Base-by-base conservation (phyloP, 208 protist species). In the Acanthamoeba divionensis region DNA sequence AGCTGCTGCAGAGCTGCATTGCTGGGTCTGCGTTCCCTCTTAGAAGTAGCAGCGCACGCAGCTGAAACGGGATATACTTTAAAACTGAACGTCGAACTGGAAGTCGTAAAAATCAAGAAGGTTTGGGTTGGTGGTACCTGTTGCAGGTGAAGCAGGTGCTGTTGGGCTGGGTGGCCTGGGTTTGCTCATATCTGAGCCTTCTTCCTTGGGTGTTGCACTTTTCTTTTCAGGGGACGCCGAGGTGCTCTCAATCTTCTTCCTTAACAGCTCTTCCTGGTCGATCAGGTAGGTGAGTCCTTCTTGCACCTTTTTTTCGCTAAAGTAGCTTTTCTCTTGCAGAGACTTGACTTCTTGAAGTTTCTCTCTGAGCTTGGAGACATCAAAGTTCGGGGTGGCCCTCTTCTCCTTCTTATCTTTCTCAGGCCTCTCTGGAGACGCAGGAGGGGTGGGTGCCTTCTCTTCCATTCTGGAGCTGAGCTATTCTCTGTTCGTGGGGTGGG, bases 231-330 rank as follows among this genome's bases (percentile, higher is more conserved):
- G 73, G 8, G 73, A 83, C 10, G 73, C 36, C n/a, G 24, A 29
- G 36, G 36, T 21, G 8, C 21, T 52, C 26, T 88, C 80, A 18
- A 88, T 18, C 57, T 69, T 65, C 60, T 88, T 65, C 15, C 80
- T 21, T 26, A 88, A 62, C 10, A 52, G 9, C 7, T 88, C 80
- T 47, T 88, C 80, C 21, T 88, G 80, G 33, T 88, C 80, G 18
- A 88, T 13, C 7, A 88, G 60, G 38, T 48, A 88, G n/a, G 50
- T 88, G 36, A 88, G 60, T 6, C 60, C 31, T 62, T 88, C 80
- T 24, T 88, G 80, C 5, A 47, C 52, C 31, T 47, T 4, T 47
- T 88, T 88, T 15, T 88, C 60, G 10, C 55, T 69, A 36, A 41
- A 71, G 55, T 33, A 38, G 55, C 33, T 47, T 62, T 88, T 88